These are phyloP conservation scores for Alternaria sp. DNA, from an alignment of 2,329 filamentous ascomycete genomes.

Conservation along the genomic window DNA sequence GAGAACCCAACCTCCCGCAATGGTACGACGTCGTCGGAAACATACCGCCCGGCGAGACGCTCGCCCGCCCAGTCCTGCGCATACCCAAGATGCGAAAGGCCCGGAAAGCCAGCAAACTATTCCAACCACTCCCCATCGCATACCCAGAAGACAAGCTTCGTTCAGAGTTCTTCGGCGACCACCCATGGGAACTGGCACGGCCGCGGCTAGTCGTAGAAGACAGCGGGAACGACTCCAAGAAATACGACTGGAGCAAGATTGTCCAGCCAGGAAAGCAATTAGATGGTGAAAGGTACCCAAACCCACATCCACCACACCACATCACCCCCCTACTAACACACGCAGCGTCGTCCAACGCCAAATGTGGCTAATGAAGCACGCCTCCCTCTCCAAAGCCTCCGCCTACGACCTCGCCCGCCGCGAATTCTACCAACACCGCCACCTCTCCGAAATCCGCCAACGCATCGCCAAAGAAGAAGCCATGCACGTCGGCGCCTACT, in stretches of 20 bases:
- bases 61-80: slow-evolving; percentile 62
- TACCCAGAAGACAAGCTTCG: slow-evolving; percentile 88
- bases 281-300: slow-evolving; percentile 79
- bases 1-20: slow-evolving; percentile 52
- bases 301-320: not conserved
- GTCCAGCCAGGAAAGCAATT: slow-evolving; percentile 76
- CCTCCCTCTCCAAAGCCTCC: slow-evolving; percentile 63
- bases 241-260: slow-evolving; percentile 80
- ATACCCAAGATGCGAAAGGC: slow-evolving; percentile 51
- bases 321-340: not conserved
- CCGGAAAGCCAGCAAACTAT: slow-evolving; percentile 74
- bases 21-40: slow-evolving; percentile 65
- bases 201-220: slow-evolving; percentile 84
- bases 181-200: slow-evolving; percentile 95
- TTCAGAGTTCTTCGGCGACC: slow-evolving; percentile 84
- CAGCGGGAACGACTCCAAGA: slow-evolving; percentile 80
- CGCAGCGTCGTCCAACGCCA: slow-evolving; percentile 94
- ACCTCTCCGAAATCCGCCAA: slow-evolving; percentile 77
- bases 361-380: slow-evolving; percentile 72
- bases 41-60: slow-evolving; percentile 65
- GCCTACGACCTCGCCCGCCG: slow-evolving; percentile 88
- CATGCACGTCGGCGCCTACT: slow-evolving; percentile 82
- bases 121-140: slow-evolving; percentile 75
- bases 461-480: slow-evolving; percentile 90
- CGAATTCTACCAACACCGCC: slow-evolving; percentile 87